Percentiles rank a stretch among this genome's conserved stretches.
Evolutionary conservation across 345 rosid genomes (phyloP).

Genomic region (Populus deltoides): DNA sequence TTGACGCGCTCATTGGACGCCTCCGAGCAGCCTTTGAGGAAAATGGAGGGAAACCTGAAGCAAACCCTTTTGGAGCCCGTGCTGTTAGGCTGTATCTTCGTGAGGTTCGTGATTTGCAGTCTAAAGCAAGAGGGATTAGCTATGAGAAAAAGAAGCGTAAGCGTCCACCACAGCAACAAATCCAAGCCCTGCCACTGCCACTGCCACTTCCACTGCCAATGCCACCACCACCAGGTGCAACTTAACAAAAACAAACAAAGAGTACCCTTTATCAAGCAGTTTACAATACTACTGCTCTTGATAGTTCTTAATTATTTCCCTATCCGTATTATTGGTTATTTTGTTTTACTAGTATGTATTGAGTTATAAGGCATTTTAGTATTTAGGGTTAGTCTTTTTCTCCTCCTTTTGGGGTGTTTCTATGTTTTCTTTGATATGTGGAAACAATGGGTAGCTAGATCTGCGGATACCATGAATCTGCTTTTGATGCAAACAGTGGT

Average conservation of each 20-base stretch:
- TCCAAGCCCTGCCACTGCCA: slow-evolving; percentile 33
- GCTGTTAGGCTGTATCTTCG: slow-evolving; percentile 35
- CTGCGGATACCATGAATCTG: slow-evolving; percentile 24
- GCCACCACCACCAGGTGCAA: slow-evolving; percentile 36
- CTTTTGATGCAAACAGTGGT: slow-evolving; percentile 39
- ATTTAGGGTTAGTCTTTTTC: slow-evolving; percentile 21
- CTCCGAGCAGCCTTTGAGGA: slow-evolving; percentile 33
- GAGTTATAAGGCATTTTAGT: slow-evolving; percentile 12
- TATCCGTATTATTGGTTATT: neutral
- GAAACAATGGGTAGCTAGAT: slow-evolving; percentile 13
- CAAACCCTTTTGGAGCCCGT: slow-evolving; percentile 33
- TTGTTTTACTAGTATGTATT: neutral
- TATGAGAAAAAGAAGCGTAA: slow-evolving; percentile 38
- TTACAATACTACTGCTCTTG: neutral
- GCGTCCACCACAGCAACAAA: slow-evolving; percentile 35
- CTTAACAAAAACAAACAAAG: slow-evolving; percentile 16
- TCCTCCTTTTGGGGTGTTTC: neutral
- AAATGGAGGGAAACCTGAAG: slow-evolving; percentile 32
- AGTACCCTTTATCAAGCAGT: neutral
- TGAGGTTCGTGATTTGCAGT: slow-evolving; percentile 32
- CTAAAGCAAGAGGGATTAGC: slow-evolving; percentile 34
- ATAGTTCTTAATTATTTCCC: neutral
- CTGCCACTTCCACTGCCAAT: neutral
- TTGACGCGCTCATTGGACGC: slow-evolving; percentile 32
- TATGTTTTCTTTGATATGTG: slow-evolving; percentile 17